Evolutionary conservation across 345 rosid genomes (phyloP), one percentile per base, ranked within the genome.

Genomic region (Conringia planisiliqua): DNA sequence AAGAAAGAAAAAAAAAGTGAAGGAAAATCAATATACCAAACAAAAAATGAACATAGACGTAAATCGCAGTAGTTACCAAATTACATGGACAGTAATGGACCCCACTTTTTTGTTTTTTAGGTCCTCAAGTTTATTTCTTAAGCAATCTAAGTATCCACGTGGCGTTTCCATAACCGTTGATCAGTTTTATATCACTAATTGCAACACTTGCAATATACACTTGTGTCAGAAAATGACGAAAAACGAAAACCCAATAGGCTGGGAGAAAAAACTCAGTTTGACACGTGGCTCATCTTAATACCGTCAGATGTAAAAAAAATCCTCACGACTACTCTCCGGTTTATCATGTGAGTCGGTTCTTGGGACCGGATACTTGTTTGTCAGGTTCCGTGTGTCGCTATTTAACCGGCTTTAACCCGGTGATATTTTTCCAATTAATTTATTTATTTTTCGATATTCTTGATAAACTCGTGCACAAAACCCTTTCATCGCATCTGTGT

Each of bases 321-420:
- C 54, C 38, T 17, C 10, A 64, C 33, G 24, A 50, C 10, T 8
- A 63, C 29, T 3, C 67, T 7, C 80, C 72, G 68, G 62, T 78
- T 70, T 20, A 32, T 57, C 72, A 71, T 70, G 54, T 64, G 66
- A 71, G 67, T 63, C 76, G 63, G 80, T 70, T 70, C 6, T 8
- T 29, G 29, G 10, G 17, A 70, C 72, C 71, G 66, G 66, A 55
- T 35, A 65, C 76, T 71, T 46, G 62, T 57, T 63, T 58, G 68
- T 64, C 72, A 13, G 35, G 56, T 38, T 35, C 11, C 22, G 6
- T 8, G 30, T 17, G 68, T 50, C 63, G 29, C 38, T 68, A 30
- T 35, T 33, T 44, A 11, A 68, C 70, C 74, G 74, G 74, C 26
- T 47, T 39, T 29, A 59, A 61, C 70, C 70, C 59, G 59, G 39